Percentiles rank a stretch among this genome's conserved stretches.
phyloP scores from a whole-genome alignment of 805 yeast genomes.

The Scheffersomyces amazonensis region DNA sequence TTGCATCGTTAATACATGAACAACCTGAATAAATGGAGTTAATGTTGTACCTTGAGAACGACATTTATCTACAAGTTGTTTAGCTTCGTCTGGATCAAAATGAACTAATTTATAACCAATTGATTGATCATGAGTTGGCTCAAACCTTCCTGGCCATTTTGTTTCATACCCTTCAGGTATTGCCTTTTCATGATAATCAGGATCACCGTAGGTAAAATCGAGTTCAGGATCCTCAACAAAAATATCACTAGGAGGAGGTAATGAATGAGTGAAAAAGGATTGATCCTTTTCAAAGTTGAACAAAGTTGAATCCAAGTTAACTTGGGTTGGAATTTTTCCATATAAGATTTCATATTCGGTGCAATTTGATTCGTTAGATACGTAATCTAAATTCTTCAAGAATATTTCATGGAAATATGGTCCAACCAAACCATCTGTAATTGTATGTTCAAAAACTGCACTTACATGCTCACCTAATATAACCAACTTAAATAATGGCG shows the following conservation, averaged over 20 bases:
- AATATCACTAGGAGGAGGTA: slow-evolving; percentile 35
- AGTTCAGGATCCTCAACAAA: slow-evolving; percentile 21
- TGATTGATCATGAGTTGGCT: slow-evolving; percentile 11
- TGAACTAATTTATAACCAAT: slow-evolving; percentile 25
- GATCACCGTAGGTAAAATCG: slow-evolving; percentile 25
- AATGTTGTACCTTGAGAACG: slow-evolving; percentile 27
- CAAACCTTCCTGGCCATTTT: slow-evolving; percentile 32
- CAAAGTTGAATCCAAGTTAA: slow-evolving; percentile 10
- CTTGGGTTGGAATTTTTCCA: slow-evolving; percentile 11
- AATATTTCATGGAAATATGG: slow-evolving; percentile 32
- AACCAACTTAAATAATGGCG: slow-evolving; percentile 27
- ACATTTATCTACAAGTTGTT: slow-evolving; percentile 21
- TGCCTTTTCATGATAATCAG: slow-evolving; percentile 17
- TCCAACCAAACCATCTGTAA: slow-evolving; percentile 38
- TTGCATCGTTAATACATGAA: slow-evolving; percentile 23
- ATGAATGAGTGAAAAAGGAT: slow-evolving; percentile 17
- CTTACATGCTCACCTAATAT: slow-evolving; percentile 21
- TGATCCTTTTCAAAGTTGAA: slow-evolving; percentile 21
- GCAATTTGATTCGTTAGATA: slow-evolving; percentile 2
- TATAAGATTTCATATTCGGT: slow-evolving; percentile 9
- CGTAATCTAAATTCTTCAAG: slow-evolving; percentile 21
- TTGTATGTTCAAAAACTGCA: slow-evolving; percentile 33
- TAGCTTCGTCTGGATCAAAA: slow-evolving; percentile 21
- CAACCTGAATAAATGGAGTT: slow-evolving; percentile 27
- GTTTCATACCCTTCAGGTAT: slow-evolving; percentile 15